Evolutionary conservation across 106 monocot genomes (phyloP).

Genomic region (Agapanthus africanus): DNA sequence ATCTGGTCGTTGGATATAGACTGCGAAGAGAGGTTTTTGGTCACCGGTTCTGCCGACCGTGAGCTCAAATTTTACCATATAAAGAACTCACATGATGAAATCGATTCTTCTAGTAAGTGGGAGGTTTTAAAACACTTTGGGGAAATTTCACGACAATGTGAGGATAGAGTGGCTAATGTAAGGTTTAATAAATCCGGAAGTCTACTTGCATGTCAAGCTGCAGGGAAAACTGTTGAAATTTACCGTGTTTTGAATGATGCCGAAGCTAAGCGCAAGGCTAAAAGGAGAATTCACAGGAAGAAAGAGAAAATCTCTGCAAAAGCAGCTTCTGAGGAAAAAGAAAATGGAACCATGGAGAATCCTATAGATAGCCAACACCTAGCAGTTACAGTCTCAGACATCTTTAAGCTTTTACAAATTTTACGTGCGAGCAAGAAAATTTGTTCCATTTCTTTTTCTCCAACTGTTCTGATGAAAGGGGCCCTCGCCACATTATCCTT

Average conservation of each 20-base stretch:
- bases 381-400: slow-evolving; percentile 60
- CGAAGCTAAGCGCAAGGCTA: slow-evolving; percentile 68
- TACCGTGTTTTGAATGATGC: slow-evolving; percentile 61
- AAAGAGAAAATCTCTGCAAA: slow-evolving; percentile 70
- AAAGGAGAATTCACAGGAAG: slow-evolving; percentile 67
- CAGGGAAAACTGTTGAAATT: slow-evolving; percentile 80
- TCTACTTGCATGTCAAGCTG: slow-evolving; percentile 81
- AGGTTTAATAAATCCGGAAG: slow-evolving; percentile 62
- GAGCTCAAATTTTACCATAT: slow-evolving; percentile 74
- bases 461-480: slow-evolving; percentile 37
- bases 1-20: slow-evolving; percentile 90
- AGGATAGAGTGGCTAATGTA: slow-evolving; percentile 58
- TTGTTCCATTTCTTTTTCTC: slow-evolving; percentile 76
- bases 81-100: slow-evolving; percentile 20
- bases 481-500: slow-evolving; percentile 57
- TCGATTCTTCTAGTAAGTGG: slow-evolving; percentile 57
- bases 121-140: slow-evolving; percentile 84
- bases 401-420: slow-evolving; percentile 60
- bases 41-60: slow-evolving; percentile 68
- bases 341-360: slow-evolving; percentile 25
- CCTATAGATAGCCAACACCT: no score
- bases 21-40: slow-evolving; percentile 64
- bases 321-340: slow-evolving; percentile 18
- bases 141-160: slow-evolving; percentile 59
- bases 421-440: slow-evolving; percentile 76